Evolutionary conservation across 75 land plant species (phyloP).

Genomic region (Pinus albicaulis): DNA sequence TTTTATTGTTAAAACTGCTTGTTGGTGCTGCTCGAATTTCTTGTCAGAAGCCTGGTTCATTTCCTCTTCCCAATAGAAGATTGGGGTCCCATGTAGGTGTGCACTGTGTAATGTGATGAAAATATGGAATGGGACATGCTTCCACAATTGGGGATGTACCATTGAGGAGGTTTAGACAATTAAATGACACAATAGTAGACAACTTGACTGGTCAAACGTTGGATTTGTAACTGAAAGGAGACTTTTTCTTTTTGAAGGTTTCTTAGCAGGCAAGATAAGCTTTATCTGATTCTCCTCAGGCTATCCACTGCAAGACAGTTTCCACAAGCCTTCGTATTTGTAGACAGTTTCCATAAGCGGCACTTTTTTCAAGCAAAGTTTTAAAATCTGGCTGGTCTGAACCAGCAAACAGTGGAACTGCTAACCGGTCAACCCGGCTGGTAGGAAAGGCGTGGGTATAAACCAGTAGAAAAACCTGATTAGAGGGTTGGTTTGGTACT

Average conservation of each 20-base stretch:
- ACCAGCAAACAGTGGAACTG: too few relatives aligned
- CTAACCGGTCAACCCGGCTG: too few relatives aligned
- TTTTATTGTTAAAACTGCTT: not conserved
- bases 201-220: not conserved
- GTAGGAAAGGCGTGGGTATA: too few relatives aligned
- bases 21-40: not conserved
- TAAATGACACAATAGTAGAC: not conserved
- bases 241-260: not conserved
- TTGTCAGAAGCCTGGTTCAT: not conserved
- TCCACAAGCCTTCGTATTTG: not conserved
- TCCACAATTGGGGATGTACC: slow-evolving; percentile 1
- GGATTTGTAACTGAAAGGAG: not conserved
- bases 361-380: too few relatives aligned
- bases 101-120: not conserved
- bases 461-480: too few relatives aligned
- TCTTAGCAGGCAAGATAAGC: not conserved
- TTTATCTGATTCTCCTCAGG: too few relatives aligned
- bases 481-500: too few relatives aligned
- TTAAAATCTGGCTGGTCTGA: too few relatives aligned
- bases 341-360: too few relatives aligned
- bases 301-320: too few relatives aligned
- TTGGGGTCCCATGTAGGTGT: not conserved
- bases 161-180: not conserved
- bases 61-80: not conserved
- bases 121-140: not conserved